These are phyloP conservation scores for Sporothrix brunneoviolacea DNA, from an alignment of 2,329 filamentous ascomycete genomes.

Conservation along the genomic window DNA sequence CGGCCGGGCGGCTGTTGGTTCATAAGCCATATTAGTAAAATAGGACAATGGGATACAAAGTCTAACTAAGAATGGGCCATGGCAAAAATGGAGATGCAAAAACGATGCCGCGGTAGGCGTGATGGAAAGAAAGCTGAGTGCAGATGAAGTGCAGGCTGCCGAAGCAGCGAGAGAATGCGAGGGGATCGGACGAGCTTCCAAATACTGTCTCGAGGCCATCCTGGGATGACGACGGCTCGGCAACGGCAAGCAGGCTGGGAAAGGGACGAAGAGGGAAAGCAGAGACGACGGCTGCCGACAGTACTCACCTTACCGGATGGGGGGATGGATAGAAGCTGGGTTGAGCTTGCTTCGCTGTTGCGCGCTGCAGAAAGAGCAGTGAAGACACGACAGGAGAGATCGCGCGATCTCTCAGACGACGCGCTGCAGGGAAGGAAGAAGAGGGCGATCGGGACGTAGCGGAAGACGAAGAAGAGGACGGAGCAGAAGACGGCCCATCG, in stretches of 20 bases:
- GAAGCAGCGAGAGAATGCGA: background rate
- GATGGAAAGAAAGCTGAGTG: background rate
- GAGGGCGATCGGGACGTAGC: background rate
- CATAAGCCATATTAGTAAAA: slow-evolving; percentile 19
- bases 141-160: background rate
- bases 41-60: slow-evolving; percentile 8
- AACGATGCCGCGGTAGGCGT: background rate
- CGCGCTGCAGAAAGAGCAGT: no score
- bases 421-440: background rate
- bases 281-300: no score
- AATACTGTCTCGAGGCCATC: background rate
- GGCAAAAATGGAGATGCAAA: background rate
- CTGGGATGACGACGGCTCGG: background rate
- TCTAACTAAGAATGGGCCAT: slow-evolving; percentile 10
- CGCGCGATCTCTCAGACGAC: no score
- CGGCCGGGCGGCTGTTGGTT: background rate
- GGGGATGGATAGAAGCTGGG: no score
- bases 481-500: slow-evolving; percentile 12
- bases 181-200: no score
- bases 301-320: no score
- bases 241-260: background rate
- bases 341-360: no score
- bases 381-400: no score
- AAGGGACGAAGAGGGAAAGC: background rate
- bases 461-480: background rate